A percentile compares a stretch with the other conserved stretches of the same genome.
Evolutionary conservation across 805 yeast species (phyloP).

Genomic region (Sugiyamaella boreocaroliniensis): DNA sequence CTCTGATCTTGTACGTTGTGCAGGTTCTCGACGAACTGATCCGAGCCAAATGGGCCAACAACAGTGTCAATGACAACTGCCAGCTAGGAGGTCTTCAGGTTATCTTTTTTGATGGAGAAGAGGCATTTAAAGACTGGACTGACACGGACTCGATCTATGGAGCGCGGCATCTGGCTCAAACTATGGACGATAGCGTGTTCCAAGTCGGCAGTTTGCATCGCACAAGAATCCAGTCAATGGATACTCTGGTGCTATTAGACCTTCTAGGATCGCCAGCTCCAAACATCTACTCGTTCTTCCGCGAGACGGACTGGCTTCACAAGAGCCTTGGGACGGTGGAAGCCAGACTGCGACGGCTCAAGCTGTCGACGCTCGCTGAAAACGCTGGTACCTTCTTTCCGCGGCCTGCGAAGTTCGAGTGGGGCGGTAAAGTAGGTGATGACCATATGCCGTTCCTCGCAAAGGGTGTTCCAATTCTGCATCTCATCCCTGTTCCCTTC

Average conservation of each 20-base stretch:
- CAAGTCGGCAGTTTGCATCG: slow-evolving; percentile 13
- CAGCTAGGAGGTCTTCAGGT: slow-evolving; percentile 37
- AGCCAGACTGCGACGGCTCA: slow-evolving; percentile 17
- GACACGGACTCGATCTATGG: slow-evolving; percentile 51
- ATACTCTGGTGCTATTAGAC: slow-evolving; percentile 44
- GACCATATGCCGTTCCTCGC: slow-evolving; percentile 49
- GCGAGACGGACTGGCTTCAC: slow-evolving; percentile 36
- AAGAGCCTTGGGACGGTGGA: slow-evolving; percentile 35
- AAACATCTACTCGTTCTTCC: slow-evolving; percentile 39
- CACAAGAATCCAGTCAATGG: slow-evolving; percentile 32
- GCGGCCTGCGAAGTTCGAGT: slow-evolving; percentile 11
- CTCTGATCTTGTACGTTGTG: slow-evolving; percentile 43
- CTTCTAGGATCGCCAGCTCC: slow-evolving; percentile 40
- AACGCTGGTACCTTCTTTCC: slow-evolving; percentile 14
- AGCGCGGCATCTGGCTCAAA: slow-evolving; percentile 42
- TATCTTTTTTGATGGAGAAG: slow-evolving; percentile 57
- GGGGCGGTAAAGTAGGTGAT: slow-evolving; percentile 35
- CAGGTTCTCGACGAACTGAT: slow-evolving; percentile 23
- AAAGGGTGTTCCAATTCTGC: slow-evolving; percentile 44
- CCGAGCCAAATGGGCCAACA: slow-evolving; percentile 18
- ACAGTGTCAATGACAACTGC: background rate
- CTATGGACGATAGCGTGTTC: slow-evolving; percentile 29
- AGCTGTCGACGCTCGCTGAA: slow-evolving; percentile 8
- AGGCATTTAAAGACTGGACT: slow-evolving; percentile 50
- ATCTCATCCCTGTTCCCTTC: slow-evolving; percentile 47